Evolutionary conservation across 2,329 filamentous ascomycete species (phyloP), one percentile per base, ranked within the genome.

Genomic region (Phialophora verrucosa): DNA sequence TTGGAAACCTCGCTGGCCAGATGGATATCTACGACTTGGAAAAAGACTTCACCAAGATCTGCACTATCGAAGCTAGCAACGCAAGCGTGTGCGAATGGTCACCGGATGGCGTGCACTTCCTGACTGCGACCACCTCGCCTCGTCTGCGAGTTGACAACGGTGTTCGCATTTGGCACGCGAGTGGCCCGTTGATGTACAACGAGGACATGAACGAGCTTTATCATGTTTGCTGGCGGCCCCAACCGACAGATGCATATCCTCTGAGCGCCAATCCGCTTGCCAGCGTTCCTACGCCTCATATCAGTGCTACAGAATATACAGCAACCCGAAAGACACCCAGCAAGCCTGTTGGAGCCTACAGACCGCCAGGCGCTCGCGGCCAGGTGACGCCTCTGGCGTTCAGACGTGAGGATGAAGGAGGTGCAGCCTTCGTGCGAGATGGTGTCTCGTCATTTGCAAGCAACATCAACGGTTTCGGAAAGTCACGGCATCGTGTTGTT

Each of bases 11-110:
- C 80, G 93, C 94, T 72, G 95, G 95, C 58, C 93, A 97, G 81
- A 97, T 98, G 83, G 95, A 99, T 76, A 90, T 99, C 59, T 98
- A 97, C 80, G 95, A 99, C 79, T 83, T 98, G 71, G 90, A 95
- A 77, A 97, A 94, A 83, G 92, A 97, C 79, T 96, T 93, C 81
- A 85, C 86, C 75, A 98, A 98, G 84, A 84, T 99, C 65, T 90
- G 88, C 80, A 97, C 93, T 55, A 95, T 99, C 72, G 92, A 98
- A 81, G 94, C 92, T 63, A 92, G 93, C 75, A 99, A 97, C 79
- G 91, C 95, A 59, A 97, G 93, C 76, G 90, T 97, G 69, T 99
- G 95, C 82, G 90, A 95, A 76, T 99, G 95, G 95, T 96, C 93
- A 75, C 93, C 95, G 5, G 95, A 99, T 78, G 96, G 94, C 74